Base-by-base conservation (phyloP, 768 basidiomycete genomes). In the Candolleomyces eurysporus region DNA sequence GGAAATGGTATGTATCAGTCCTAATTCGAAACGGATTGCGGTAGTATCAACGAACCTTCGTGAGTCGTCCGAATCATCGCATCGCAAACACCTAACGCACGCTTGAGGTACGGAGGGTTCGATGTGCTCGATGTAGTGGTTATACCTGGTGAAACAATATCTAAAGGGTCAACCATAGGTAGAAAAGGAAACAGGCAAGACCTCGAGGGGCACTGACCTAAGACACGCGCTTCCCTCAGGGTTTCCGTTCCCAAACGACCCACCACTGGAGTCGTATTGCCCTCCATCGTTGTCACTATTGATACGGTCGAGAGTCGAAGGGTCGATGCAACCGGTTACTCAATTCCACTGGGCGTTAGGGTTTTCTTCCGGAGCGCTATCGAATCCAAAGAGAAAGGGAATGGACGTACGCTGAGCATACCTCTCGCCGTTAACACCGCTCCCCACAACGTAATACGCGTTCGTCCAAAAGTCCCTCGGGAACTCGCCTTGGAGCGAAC, bases 31-130 rank as follows among this genome's bases (percentile, higher is more conserved):
- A 36, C 36, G 11, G 36, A 7, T 36, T 36, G 36, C 36, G 36
- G 36, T 36, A 6, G 36, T 36, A 36, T 50, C 26, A 32, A n/a
- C 0, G 4, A 66, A 82, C 83, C 84, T 69, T 71, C 76, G 63
- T 79, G 75, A 5, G 75, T 86, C 85, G 0, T 71, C 76, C 0
- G 75, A 70, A 61, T 84, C 78, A 55, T 84, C 80, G 65, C 85
- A 86, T n/a, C n/a, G n/a, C n/a, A n/a, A n/a, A 65, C 85, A 86
- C 67, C 77, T 79, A 63, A 86, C 83, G 68, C 85, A 86, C 7
- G 83, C 84, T 2, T 84, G 76, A 3, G 68, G 69, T 5, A 72
- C 82, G 21, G 72, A 73, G 11, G 84, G 85, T 67, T 86, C 85
- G 30, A 85, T 75, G 17, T 85, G 70, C 63, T 86, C 85, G 21